Conservation (phyloP, 2,329 filamentous ascomycete genomes). For the Penicillium occitanis region DNA sequence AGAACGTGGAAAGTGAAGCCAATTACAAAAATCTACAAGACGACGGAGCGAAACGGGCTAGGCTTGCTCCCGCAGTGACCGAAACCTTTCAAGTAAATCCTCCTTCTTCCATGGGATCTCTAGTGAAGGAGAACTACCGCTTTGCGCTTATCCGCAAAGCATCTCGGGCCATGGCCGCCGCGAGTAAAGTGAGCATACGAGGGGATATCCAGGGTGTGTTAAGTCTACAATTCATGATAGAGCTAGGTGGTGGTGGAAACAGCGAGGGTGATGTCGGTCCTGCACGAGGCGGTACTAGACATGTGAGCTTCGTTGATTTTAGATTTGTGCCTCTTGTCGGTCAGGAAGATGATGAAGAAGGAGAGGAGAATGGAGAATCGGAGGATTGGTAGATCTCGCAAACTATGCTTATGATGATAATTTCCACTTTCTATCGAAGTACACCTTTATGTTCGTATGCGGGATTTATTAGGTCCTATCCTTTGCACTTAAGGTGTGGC, state of each 20-base stretch:
- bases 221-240: slow-evolving; percentile 94
- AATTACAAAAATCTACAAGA: slow-evolving; percentile 37
- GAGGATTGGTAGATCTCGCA: not conserved
- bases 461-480: not conserved
- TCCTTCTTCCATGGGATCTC: slow-evolving; percentile 57
- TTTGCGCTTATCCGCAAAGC: slow-evolving; percentile 85
- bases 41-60: slow-evolving; percentile 36
- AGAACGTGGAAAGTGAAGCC: slow-evolving; percentile 29
- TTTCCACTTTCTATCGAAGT: too few species aligned
- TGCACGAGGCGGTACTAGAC: slow-evolving; percentile 26
- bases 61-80: slow-evolving; percentile 45
- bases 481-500: too few species aligned
- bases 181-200: slow-evolving; percentile 87
- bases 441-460: not conserved
- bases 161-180: slow-evolving; percentile 85
- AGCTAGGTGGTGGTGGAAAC: slow-evolving; percentile 58
- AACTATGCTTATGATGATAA: too few species aligned
- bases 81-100: slow-evolving; percentile 57
- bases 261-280: slow-evolving; percentile 25
- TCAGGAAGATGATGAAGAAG: slow-evolving; percentile 33
- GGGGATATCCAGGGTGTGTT: slow-evolving; percentile 87
- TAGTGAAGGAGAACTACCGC: slow-evolving; percentile 76
- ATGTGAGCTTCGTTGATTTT: slow-evolving; percentile 50
- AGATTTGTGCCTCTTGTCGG: slow-evolving; percentile 49
- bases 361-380: slow-evolving; percentile 20